Evolutionary conservation across 768 basidiomycete genomes (phyloP).

Genomic region (Naganishia kalamii): DNA sequence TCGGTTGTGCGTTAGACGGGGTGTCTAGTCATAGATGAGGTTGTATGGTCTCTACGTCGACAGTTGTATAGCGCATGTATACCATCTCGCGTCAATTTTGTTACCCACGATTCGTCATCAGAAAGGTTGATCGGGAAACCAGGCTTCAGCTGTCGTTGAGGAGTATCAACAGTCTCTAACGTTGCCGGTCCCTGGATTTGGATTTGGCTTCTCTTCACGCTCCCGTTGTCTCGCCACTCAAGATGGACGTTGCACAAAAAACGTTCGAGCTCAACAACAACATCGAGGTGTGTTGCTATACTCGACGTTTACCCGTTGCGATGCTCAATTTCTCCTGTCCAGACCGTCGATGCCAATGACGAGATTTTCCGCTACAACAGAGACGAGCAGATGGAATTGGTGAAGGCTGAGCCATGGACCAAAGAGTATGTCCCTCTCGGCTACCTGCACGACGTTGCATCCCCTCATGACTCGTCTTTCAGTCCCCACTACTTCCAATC

Average conservation of each 20-base stretch:
- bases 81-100: too few species aligned
- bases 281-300: conserved; percentile 32
- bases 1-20: conserved; percentile 10
- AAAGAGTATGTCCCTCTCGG: conserved; percentile 58
- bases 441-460: neutral
- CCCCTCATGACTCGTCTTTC: neutral
- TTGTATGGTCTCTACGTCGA: neutral
- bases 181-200: too few species aligned
- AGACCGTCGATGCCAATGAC: conserved; percentile 39
- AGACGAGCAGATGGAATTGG: conserved; percentile 48
- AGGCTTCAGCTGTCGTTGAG: too few species aligned
- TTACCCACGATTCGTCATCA: too few species aligned
- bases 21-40: too few species aligned
- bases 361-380: conserved; percentile 46
- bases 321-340: neutral
- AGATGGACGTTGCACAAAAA: conserved; percentile 34
- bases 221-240: neutral
- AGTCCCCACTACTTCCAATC: conserved; percentile 52
- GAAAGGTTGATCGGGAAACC: too few species aligned
- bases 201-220: too few species aligned
- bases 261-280: conserved; percentile 49
- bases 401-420: conserved; percentile 72
- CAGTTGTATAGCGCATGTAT: neutral
- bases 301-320: too few species aligned
- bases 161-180: too few species aligned